phyloP scores from a whole-genome alignment of 2,329 filamentous ascomycete species.

The Hypoxylon sp. region DNA sequence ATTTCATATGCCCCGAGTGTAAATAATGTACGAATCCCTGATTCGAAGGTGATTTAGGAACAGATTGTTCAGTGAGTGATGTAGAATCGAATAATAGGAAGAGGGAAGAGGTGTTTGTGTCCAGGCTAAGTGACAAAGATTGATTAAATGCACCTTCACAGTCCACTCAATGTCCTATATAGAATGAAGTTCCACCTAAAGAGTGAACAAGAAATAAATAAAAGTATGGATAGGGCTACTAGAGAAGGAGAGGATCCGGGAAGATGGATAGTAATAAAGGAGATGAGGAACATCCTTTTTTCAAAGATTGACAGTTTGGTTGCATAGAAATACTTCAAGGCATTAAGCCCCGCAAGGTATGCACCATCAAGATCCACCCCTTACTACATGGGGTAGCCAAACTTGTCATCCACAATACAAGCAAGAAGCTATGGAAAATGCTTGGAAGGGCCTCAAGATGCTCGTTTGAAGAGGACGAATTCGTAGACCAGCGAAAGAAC shows the following conservation, averaged over 20 bases:
- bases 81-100: conserved; percentile 23
- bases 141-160: conserved; percentile 26
- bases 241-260: conserved; percentile 22
- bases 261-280: conserved; percentile 21
- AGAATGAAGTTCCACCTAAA: conserved; percentile 20
- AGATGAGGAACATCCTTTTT: conserved; percentile 32
- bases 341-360: conserved; percentile 19
- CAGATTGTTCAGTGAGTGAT: conserved; percentile 27
- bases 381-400: conserved; percentile 34
- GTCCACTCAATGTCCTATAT: conserved; percentile 30
- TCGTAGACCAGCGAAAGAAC: conserved; percentile 29
- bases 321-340: conserved; percentile 12
- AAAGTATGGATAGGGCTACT: conserved; percentile 21
- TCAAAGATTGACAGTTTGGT: conserved; percentile 25
- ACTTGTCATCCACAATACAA: conserved; percentile 27
- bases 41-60: conserved; percentile 27
- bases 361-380: conserved; percentile 34
- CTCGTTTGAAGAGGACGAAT: conserved; percentile 34
- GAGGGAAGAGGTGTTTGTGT: conserved; percentile 26
- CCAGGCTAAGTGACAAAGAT: conserved; percentile 23
- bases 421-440: conserved; percentile 18
- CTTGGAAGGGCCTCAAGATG: conserved; percentile 29
- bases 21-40: conserved; percentile 35
- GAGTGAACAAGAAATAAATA: conserved; percentile 30
- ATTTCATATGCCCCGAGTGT: conserved; percentile 1